phyloP scores from a whole-genome alignment of 2,329 filamentous ascomycete species.

The Ceratocystis ficicola region DNA sequence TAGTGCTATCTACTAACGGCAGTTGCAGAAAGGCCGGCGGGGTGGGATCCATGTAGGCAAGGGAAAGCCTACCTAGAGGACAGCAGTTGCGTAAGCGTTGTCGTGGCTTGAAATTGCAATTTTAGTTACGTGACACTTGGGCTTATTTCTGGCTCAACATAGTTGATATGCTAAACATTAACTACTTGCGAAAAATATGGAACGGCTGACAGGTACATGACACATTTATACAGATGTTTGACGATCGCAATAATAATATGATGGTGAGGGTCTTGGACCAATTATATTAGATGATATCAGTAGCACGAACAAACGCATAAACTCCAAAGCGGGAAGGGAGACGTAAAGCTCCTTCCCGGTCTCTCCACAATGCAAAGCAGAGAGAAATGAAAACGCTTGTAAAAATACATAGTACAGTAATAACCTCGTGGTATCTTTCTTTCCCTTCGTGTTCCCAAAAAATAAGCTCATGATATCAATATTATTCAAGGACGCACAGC shows the following conservation, averaged over 20 bases:
- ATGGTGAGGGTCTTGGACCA: background rate
- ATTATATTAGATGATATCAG: conserved; percentile 10
- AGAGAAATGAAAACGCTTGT: background rate
- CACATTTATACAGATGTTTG: background rate
- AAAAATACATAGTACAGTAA: conserved; percentile 4
- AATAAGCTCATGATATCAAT: background rate
- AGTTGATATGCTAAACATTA: too few relatives aligned
- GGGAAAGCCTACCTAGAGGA: background rate
- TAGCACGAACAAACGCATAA: conserved; percentile 6
- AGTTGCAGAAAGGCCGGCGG: background rate
- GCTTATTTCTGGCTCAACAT: too few relatives aligned
- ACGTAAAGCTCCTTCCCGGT: background rate
- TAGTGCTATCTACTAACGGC: background rate
- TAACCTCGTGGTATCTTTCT: conserved; percentile 11
- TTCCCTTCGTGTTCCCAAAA: background rate
- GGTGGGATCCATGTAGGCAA: background rate
- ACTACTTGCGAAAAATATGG: too few relatives aligned
- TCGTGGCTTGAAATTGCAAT: background rate
- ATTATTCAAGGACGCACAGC: background rate
- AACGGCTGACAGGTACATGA: background rate
- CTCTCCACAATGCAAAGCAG: background rate
- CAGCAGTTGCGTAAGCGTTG: background rate
- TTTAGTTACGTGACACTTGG: background rate
- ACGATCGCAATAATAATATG: background rate
- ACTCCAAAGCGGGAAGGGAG: background rate